Percentiles rank a stretch among this genome's conserved stretches.
phyloP scores from a whole-genome alignment of 208 protist genomes.

The Leishmania martiniquensis region DNA sequence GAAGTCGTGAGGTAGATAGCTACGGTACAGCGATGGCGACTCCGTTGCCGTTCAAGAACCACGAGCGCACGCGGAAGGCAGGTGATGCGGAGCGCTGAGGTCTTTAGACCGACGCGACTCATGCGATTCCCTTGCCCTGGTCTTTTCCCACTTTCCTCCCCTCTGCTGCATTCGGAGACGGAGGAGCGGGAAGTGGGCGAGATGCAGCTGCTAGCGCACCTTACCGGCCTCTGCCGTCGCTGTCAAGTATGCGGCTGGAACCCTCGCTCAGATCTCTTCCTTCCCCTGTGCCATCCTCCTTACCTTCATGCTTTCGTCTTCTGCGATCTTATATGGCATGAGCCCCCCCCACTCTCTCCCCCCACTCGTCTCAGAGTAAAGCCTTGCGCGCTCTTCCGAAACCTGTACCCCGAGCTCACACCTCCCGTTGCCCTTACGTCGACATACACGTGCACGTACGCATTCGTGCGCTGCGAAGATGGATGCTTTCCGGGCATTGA shows the following conservation, averaged over 20 bases:
- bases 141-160: not conserved
- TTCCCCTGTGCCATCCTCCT: not conserved
- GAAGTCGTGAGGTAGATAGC: not conserved
- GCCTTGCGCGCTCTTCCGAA: not conserved
- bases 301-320: not conserved
- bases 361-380: not conserved
- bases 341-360: not conserved
- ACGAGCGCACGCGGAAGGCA: not conserved
- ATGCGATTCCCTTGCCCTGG: not conserved
- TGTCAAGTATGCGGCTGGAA: not conserved
- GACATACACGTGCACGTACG: not conserved
- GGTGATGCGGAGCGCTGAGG: not conserved
- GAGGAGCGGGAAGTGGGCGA: not conserved
- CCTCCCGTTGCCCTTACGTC: not conserved
- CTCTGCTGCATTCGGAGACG: not conserved
- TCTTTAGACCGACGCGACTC: not conserved
- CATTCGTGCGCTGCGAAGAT: conserved; percentile 21
- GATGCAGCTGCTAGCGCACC: not conserved
- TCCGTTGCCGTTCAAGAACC: not conserved
- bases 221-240: not conserved
- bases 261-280: not conserved
- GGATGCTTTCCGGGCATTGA: conserved; percentile 69
- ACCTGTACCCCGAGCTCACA: not conserved
- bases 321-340: not conserved
- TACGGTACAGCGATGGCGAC: not conserved